Evolutionary conservation across 805 yeast species (phyloP).

Genomic region (Starmerella cellae): DNA sequence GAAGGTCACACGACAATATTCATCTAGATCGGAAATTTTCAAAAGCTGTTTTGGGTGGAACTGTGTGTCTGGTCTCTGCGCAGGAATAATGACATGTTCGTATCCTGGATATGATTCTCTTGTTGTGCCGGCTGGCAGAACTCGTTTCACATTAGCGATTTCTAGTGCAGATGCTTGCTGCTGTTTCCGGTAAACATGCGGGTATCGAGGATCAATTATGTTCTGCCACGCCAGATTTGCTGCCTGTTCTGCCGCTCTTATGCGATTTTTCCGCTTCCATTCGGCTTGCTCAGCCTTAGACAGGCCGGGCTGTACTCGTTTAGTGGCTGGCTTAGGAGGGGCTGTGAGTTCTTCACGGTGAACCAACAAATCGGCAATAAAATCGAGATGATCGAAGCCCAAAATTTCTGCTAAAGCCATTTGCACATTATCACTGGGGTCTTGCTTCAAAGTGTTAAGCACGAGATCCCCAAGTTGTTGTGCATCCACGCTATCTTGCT

Average conservation of each 20-base stretch:
- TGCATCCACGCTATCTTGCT: constrained; percentile 6
- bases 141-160: constrained; percentile 65
- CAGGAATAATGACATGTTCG: constrained; percentile 79
- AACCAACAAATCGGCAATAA: constrained; percentile 51
- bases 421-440: constrained; percentile 45
- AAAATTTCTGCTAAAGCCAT: constrained; percentile 61
- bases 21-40: constrained; percentile 48
- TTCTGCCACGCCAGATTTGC: constrained; percentile 23
- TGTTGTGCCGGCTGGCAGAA: constrained; percentile 71
- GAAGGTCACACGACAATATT: constrained; percentile 71
- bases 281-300: constrained; percentile 14
- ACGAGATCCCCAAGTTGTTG: constrained; percentile 8
- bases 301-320: constrained; percentile 20
- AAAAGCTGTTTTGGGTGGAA: constrained; percentile 29
- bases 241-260: constrained; percentile 15
- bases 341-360: constrained; percentile 20
- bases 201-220: constrained; percentile 42
- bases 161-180: constrained; percentile 60
- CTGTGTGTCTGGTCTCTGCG: constrained; percentile 29
- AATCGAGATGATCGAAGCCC: constrained; percentile 76
- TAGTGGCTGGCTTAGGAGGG: background rate
- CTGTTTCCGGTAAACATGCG: constrained; percentile 70
- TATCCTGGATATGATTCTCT: constrained; percentile 33
- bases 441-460: constrained; percentile 19
- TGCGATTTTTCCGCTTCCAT: constrained; percentile 13